A percentile compares a stretch with the other conserved stretches of the same genome.
Evolutionary conservation across 2,329 filamentous ascomycete species (phyloP).

Genomic region (Diaporthe vexans): DNA sequence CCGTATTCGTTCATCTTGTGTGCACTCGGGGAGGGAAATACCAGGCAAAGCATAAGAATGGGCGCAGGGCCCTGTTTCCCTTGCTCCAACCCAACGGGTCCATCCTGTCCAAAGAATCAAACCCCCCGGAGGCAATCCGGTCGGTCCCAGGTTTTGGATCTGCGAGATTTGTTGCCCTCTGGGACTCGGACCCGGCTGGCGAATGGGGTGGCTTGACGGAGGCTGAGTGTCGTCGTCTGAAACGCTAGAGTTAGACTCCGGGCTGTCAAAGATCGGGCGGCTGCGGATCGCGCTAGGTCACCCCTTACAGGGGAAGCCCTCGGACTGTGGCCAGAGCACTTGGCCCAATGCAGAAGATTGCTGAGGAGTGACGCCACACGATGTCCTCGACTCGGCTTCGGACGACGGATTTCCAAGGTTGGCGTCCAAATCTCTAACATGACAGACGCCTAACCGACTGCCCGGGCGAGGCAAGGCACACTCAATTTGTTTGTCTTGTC

Average conservation of each 20-base stretch:
- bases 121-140: constrained; percentile 17
- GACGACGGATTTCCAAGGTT: constrained; percentile 6
- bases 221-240: constrained; percentile 26
- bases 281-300: not conserved
- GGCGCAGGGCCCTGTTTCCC: no score
- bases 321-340: not conserved
- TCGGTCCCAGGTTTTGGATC: not conserved
- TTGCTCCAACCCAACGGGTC: not conserved
- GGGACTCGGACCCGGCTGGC: not conserved
- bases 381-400: constrained; percentile 12
- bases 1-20: constrained; percentile 28
- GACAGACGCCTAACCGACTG: not conserved
- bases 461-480: constrained; percentile 10
- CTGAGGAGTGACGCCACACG: constrained; percentile 18
- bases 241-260: constrained; percentile 23
- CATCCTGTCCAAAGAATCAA: not conserved
- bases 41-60: not conserved
- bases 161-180: not conserved
- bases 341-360: not conserved
- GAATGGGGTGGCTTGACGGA: constrained; percentile 23
- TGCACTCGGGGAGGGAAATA: not conserved
- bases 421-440: not conserved
- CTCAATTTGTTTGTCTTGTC: not conserved
- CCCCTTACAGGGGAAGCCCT: not conserved
- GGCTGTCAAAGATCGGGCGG: constrained; percentile 30